A percentile compares a stretch with the other conserved stretches of the same genome.
phyloP scores from a whole-genome alignment of 768 basidiomycete species.

The Amanita inopinata region DNA sequence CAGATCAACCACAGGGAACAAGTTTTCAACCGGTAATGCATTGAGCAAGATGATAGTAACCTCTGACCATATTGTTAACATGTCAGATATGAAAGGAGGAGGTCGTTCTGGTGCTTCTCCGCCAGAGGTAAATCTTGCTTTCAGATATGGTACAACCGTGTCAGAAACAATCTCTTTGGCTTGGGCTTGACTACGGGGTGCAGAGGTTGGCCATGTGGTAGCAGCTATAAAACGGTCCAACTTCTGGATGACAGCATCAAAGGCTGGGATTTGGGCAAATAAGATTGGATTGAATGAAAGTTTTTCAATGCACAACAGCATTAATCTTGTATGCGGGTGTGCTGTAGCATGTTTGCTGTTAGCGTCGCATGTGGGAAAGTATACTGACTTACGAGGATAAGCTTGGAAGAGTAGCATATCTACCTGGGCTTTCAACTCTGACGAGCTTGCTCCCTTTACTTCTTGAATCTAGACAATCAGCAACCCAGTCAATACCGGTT shows the following conservation, averaged over 20 bases:
- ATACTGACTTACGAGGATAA: constrained; percentile 58
- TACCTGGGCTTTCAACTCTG: constrained; percentile 63
- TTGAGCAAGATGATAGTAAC: constrained; percentile 32
- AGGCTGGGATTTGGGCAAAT: constrained; percentile 58
- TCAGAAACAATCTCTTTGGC: constrained; percentile 41
- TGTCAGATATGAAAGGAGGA: constrained; percentile 24
- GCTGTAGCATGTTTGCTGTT: constrained; percentile 31
- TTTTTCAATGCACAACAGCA: constrained; percentile 49
- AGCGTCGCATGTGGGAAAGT: background rate
- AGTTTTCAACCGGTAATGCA: constrained; percentile 39
- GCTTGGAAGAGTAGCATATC: constrained; percentile 68
- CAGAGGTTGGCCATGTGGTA: constrained; percentile 24
- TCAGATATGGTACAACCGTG: constrained; percentile 55
- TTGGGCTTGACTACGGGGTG: constrained; percentile 21
- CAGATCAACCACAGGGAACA: constrained; percentile 79
- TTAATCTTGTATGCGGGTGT: constrained; percentile 60
- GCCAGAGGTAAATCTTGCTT: constrained; percentile 37
- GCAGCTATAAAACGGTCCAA: constrained; percentile 52
- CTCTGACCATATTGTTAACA: constrained; percentile 40
- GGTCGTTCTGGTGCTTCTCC: constrained; percentile 12
- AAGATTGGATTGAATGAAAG: constrained; percentile 69
- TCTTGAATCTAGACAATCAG: constrained; percentile 43
- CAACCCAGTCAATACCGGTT: background rate
- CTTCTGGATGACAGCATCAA: constrained; percentile 57
- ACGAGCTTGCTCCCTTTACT: constrained; percentile 59